These are phyloP conservation scores for Byssochlamys sp. DNA, from an alignment of 2,329 filamentous ascomycete genomes.

Conservation along the genomic window DNA sequence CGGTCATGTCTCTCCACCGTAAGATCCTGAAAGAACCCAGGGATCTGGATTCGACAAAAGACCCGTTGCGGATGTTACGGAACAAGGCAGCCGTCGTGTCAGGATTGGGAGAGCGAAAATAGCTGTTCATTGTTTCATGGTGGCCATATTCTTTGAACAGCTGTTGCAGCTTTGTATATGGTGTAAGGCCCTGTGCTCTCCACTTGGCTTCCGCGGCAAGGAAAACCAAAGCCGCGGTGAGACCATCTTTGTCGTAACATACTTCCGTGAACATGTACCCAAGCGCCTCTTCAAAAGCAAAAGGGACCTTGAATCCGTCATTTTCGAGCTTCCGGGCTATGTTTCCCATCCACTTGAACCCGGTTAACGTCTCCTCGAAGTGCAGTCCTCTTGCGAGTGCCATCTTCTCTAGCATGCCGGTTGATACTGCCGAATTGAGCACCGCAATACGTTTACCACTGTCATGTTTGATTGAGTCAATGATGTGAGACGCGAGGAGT, in stretches of 20 bases:
- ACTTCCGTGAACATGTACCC: slow-evolving; percentile 58
- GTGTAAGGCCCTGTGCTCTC: slow-evolving; percentile 43
- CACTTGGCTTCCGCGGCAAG: slow-evolving; percentile 47
- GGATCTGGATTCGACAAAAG: slow-evolving; percentile 32
- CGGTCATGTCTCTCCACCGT: slow-evolving; percentile 54
- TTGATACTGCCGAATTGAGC: slow-evolving; percentile 55
- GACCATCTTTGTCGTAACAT: slow-evolving; percentile 56
- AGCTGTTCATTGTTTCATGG: slow-evolving; percentile 56
- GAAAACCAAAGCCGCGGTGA: slow-evolving; percentile 52
- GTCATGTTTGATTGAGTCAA: slow-evolving; percentile 36
- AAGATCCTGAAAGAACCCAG: slow-evolving; percentile 46
- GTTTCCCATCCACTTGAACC: slow-evolving; percentile 61
- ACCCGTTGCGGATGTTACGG: slow-evolving; percentile 40
- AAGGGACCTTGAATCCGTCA: slow-evolving; percentile 43
- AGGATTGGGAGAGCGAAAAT: slow-evolving; percentile 50
- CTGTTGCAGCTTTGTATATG: slow-evolving; percentile 47
- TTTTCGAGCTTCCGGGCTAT: slow-evolving; percentile 44
- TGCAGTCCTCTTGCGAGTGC: slow-evolving; percentile 46
- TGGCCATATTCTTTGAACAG: slow-evolving; percentile 51
- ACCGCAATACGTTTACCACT: slow-evolving; percentile 40
- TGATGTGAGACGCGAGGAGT: slow-evolving; percentile 49
- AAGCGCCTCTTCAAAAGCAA: slow-evolving; percentile 57
- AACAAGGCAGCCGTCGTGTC: slow-evolving; percentile 47
- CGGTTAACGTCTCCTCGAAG: slow-evolving; percentile 54
- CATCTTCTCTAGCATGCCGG: slow-evolving; percentile 52